A percentile compares a stretch with the other conserved stretches of the same genome.
Evolutionary conservation across 2,329 filamentous ascomycete genomes (phyloP).

Genomic region (Ophiostoma fasciatum): DNA sequence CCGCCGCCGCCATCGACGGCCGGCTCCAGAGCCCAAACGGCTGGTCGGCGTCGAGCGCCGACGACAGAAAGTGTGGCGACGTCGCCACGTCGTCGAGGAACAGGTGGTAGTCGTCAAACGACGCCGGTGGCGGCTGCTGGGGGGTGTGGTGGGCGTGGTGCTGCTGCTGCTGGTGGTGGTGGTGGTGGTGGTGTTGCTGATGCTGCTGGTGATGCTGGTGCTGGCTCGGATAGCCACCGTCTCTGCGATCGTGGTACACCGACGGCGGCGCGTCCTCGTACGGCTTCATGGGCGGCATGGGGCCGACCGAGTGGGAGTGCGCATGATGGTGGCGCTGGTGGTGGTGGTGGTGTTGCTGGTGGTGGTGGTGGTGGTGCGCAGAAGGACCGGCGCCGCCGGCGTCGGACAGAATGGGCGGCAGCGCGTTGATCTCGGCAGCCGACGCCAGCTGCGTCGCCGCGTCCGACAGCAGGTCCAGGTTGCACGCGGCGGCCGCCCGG

Average conservation of each 20-base stretch:
- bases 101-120: constrained; percentile 42
- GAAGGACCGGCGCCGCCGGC: constrained; percentile 26
- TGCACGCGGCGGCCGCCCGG: constrained; percentile 33
- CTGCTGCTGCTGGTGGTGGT: constrained; percentile 26
- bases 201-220: too few relatives aligned
- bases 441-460: constrained; percentile 38
- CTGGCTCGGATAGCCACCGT: too few relatives aligned
- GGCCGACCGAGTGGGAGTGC: constrained; percentile 22
- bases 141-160: constrained; percentile 24
- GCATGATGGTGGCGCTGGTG: too few relatives aligned
- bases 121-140: constrained; percentile 23
- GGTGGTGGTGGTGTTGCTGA: constrained; percentile 25
- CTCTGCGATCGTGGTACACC: constrained; percentile 30
- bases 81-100: constrained; percentile 43
- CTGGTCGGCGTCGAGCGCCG: constrained; percentile 38
- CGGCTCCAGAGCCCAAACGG: constrained; percentile 37
- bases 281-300: constrained; percentile 29
- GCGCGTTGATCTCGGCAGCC: constrained; percentile 37
- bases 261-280: constrained; percentile 33
- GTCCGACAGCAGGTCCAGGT: constrained; percentile 43
- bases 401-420: constrained; percentile 34
- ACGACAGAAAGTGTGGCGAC: constrained; percentile 39
- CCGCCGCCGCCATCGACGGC: constrained; percentile 23
- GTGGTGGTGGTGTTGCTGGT: too few relatives aligned
- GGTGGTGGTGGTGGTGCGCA: too few relatives aligned